A percentile compares a stretch with the other conserved stretches of the same genome.
These are phyloP conservation scores for Fistulina hepatica DNA, from an alignment of 1,284 basidiomycete genomes.

Conservation along the genomic window DNA sequence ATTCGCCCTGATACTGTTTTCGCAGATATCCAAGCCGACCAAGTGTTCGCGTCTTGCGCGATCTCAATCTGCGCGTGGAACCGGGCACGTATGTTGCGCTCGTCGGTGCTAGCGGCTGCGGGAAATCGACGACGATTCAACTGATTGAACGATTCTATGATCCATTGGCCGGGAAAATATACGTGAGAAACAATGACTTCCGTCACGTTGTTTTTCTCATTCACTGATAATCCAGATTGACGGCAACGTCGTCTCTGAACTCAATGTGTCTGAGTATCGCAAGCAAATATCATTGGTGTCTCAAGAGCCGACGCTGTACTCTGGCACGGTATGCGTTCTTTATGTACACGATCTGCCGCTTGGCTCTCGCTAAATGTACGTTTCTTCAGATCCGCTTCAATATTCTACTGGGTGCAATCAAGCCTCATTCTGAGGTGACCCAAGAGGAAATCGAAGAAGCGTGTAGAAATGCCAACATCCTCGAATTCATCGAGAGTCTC, in stretches of 20 bases:
- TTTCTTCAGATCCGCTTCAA: slow-evolving; percentile 92
- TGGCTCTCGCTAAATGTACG: no score
- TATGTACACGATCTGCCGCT: no score
- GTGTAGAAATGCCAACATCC: slow-evolving; percentile 80
- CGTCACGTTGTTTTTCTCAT: background rate
- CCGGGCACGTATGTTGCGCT: slow-evolving; percentile 89
- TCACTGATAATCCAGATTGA: slow-evolving; percentile 46
- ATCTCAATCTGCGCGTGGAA: slow-evolving; percentile 68
- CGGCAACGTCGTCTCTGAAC: slow-evolving; percentile 64
- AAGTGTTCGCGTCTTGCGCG: slow-evolving; percentile 75
- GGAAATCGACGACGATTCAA: slow-evolving; percentile 84
- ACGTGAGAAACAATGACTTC: slow-evolving; percentile 29
- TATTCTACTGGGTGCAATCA: slow-evolving; percentile 79
- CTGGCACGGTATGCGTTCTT: slow-evolving; percentile 80
- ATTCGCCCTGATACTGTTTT: background rate
- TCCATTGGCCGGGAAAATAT: slow-evolving; percentile 61
- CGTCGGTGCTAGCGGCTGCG: slow-evolving; percentile 83
- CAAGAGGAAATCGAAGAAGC: slow-evolving; percentile 82
- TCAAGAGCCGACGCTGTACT: slow-evolving; percentile 85
- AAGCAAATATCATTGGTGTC: slow-evolving; percentile 84
- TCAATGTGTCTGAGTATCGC: slow-evolving; percentile 79
- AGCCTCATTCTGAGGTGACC: slow-evolving; percentile 73
- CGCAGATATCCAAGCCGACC: slow-evolving; percentile 82
- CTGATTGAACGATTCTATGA: slow-evolving; percentile 87
- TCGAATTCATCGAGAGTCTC: slow-evolving; percentile 82